Base-by-base conservation (phyloP, 352 stramenopile species). In the Phytophthora tubulina region DNA sequence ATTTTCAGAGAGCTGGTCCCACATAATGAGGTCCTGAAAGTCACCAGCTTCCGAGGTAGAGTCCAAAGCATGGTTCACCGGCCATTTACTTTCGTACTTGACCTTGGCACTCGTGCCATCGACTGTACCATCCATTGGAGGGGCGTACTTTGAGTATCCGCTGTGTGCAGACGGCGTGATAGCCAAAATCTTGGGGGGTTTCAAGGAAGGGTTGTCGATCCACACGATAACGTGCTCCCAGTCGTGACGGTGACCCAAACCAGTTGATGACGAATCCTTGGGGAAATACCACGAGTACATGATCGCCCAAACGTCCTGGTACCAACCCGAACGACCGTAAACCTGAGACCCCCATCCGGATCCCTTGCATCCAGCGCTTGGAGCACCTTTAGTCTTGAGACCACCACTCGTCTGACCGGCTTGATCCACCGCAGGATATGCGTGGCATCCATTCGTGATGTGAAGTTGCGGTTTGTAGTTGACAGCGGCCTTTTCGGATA, bases 331-430 rank as follows among this genome's bases (percentile, higher is more conserved):
- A 13, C 67, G 72, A 7, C 72, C 67, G 51, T 79, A 79, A 1
- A 79, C 63, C 35, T 79, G 72, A 7, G 72, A 70, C 1, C 68
- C 72, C 49, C 50, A 73, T 35, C 68, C 67, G 5, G 72, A 79
- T 21, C 72, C 72, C 53, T 79, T 79, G 53, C 72, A 79, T 3
- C 10, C 10, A 36, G 15, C 58, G 30, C 50, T 69, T 0, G 57
- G 58, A 14, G 41, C 50, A n/a, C 66, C 66, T 15, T 33, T 69
- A 2, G 44, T 52, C 42, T 73, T 68, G 2, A 73, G 42, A 15
- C 66, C 66, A 35, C 58, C 42, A 33, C 58, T 32, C 3, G 51
- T 69, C 36, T 73, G 27, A 15, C 66, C 66, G 11, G 31, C 36
- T 35, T 48, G 49, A n/a, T 69, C 41, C 10, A 73, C 66, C 3